A percentile compares a stretch with the other conserved stretches of the same genome.
These are phyloP conservation scores for Asterella californica DNA, from an alignment of 225 moss, liverwort and hornwort genomes.

Conservation along the genomic window DNA sequence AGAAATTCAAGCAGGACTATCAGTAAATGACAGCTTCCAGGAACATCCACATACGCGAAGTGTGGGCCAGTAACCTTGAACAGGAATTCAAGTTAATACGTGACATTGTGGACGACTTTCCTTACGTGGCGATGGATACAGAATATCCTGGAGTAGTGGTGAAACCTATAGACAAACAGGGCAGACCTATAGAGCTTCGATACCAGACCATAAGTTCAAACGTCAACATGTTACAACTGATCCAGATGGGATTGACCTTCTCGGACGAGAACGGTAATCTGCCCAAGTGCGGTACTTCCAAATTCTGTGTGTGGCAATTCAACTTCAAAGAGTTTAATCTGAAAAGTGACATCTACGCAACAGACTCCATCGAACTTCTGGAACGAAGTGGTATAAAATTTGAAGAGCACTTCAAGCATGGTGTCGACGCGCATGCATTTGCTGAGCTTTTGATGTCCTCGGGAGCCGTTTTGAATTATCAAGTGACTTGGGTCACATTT, in stretches of 20 bases:
- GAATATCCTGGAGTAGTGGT: conserved; percentile 73
- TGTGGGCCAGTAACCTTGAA: conserved; percentile 72
- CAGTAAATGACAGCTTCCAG: not conserved
- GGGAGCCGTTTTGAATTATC: conserved; percentile 66
- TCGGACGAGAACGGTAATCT: conserved; percentile 64
- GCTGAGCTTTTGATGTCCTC: conserved; percentile 73
- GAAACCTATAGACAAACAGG: conserved; percentile 55
- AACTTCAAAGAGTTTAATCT: conserved; percentile 72
- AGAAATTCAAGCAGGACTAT: no score
- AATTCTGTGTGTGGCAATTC: conserved; percentile 70
- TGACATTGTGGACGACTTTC: conserved; percentile 69
- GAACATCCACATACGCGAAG: conserved; percentile 67
- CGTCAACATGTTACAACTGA: conserved; percentile 71
- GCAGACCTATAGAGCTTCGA: conserved; percentile 53
- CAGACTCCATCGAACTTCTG: conserved; percentile 61
- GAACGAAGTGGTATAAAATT: conserved; percentile 66
- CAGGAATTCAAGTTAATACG: conserved; percentile 72
- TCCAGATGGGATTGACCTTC: conserved; percentile 69
- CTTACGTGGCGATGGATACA: conserved; percentile 72
- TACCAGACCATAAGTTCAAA: conserved; percentile 63
- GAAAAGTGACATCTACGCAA: conserved; percentile 59
- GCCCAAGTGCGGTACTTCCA: conserved; percentile 53
- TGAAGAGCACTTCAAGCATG: conserved; percentile 57
- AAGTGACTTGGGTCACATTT: conserved; percentile 70
- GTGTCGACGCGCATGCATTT: conserved; percentile 58